Base-by-base conservation (phyloP, 768 basidiomycete species). In the Albatrellus ellisii region DNA sequence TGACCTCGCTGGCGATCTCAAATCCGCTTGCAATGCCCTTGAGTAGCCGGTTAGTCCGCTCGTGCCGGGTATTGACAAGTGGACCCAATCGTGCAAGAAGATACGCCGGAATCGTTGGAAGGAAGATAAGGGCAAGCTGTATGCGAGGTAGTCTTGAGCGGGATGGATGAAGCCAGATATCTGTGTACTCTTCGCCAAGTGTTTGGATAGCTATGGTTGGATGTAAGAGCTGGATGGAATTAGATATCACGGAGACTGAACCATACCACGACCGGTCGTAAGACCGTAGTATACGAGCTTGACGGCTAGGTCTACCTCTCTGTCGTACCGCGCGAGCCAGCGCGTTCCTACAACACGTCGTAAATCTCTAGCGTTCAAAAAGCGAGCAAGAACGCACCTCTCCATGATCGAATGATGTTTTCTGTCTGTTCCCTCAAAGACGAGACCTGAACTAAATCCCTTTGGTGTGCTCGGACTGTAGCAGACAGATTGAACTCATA, bases 141-240 rank as follows among this genome's bases (percentile, higher is more conserved):
- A 63, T 54, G 38, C 54, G 54, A 17, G 50, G 57, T 11, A 75
- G 64, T 2, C 76, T 79, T 17, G 67, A 68, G 4, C 59, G 50
- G 25, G 56, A 50, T 1, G 58, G 62, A 22, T 57, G 60, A 2
- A 63, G 54, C 82, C 86, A 85, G 26, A 83, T 77, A 52, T 82
- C 80, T 1, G 85, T 88, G 52, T 91, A 91, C 55, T 91, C 88
- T 58, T 91, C 88, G n/a, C 88, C 88, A 1, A 90, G 66, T 4
- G 82, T 88, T 59, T 90, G 87, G 8, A 69, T 70, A 12, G 78
- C 87, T 90, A 38, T 12, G 28, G 29, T 46, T 28, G 26, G 39
- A 34, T 35, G 11, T 51, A 33, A 51, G 43, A 41, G 33, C 37
- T n/a, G n/a, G 39, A 39, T 36, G 20, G 27, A 17, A 29, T 18